phyloP scores from a whole-genome alignment of 257 asterid genomes.

The Echites panduratus region DNA sequence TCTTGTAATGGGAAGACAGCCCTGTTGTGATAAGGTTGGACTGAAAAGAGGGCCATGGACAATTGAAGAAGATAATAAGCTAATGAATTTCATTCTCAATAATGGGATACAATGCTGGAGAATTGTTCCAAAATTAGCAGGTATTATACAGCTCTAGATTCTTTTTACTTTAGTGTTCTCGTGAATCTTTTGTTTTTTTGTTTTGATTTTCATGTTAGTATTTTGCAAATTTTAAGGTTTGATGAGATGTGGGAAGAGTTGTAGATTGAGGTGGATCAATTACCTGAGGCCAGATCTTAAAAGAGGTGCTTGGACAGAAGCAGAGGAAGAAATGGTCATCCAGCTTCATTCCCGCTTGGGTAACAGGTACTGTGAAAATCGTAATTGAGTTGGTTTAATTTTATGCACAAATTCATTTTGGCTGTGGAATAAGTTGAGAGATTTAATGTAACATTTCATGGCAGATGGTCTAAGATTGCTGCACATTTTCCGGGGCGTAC shows the following conservation, averaged over 20 bases:
- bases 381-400: not conserved
- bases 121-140: constrained; percentile 74
- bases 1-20: constrained; percentile 68
- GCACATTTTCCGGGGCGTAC: constrained; percentile 59
- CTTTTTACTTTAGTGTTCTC: not conserved
- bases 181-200: not conserved
- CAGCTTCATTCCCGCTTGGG: constrained; percentile 77
- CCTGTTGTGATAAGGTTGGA: constrained; percentile 74
- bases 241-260: constrained; percentile 87
- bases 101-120: constrained; percentile 89
- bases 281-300: constrained; percentile 80
- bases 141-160: constrained; percentile 15
- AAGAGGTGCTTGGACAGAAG: constrained; percentile 73
- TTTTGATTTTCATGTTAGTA: not conserved
- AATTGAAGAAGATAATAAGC: constrained; percentile 73
- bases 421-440: not conserved
- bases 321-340: constrained; percentile 79
- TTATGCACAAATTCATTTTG: not conserved
- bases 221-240: constrained; percentile 33
- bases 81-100: constrained; percentile 71
- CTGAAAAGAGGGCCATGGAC: constrained; percentile 87
- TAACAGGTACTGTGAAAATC: constrained; percentile 47
- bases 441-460: not conserved
- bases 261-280: constrained; percentile 85
- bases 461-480: constrained; percentile 90